A percentile compares a stretch with the other conserved stretches of the same genome.
Conservation (phyloP, 257 asterid genomes). For the Penstemon newberryi region DNA sequence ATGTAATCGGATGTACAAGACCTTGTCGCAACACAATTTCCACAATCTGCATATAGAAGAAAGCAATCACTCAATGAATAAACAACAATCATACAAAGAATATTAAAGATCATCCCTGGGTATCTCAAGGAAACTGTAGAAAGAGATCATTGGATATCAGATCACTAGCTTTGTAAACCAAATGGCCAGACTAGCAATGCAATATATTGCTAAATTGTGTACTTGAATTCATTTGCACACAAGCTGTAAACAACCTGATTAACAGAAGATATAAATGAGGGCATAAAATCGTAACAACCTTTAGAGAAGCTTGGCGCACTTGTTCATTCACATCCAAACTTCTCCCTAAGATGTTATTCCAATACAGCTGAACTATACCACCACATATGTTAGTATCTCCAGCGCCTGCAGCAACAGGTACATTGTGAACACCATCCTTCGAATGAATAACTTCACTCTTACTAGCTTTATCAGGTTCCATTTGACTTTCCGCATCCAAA, state of each 20-base stretch:
- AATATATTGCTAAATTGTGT: neutral
- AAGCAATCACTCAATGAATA: slow-evolving; percentile 22
- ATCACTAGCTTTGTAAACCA: slow-evolving; percentile 9
- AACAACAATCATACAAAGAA: neutral
- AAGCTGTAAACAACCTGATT: slow-evolving; percentile 12
- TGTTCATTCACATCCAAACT: slow-evolving; percentile 80
- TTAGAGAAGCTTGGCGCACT: slow-evolving; percentile 85
- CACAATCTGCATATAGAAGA: slow-evolving; percentile 60
- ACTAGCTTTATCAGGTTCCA: slow-evolving; percentile 68
- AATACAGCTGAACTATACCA: slow-evolving; percentile 87
- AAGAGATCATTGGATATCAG: slow-evolving; percentile 2
- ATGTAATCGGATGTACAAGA: slow-evolving; percentile 96
- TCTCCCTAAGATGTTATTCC: slow-evolving; percentile 75
- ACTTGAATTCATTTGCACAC: neutral
- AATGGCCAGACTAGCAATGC: slow-evolving; percentile 17
- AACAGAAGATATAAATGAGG: slow-evolving; percentile 11
- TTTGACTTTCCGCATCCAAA: slow-evolving; percentile 88
- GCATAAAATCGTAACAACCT: slow-evolving; percentile 47
- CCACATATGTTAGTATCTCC: slow-evolving; percentile 99
- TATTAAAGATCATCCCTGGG: neutral
- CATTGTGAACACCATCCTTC: slow-evolving; percentile 55
- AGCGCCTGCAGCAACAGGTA: slow-evolving; percentile 99
- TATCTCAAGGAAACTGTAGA: neutral
- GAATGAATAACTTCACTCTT: slow-evolving; percentile 43
- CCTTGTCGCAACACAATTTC: slow-evolving; percentile 98